phyloP scores from a whole-genome alignment of 2,329 filamentous ascomycete species.

The Beauveria sp. region DNA sequence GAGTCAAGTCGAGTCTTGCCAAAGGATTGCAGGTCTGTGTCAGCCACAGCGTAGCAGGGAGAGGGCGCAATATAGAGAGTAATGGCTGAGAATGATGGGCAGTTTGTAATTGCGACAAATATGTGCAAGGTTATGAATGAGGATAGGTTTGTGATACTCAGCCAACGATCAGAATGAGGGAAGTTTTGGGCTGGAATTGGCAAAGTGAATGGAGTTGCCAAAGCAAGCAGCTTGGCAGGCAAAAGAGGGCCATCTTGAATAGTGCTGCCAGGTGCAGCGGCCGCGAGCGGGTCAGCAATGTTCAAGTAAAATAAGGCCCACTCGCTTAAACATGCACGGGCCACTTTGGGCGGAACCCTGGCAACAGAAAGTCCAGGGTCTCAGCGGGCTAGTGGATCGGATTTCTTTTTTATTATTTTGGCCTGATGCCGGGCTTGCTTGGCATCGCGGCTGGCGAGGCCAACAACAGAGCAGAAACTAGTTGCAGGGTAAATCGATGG shows the following conservation, averaged over 20 bases:
- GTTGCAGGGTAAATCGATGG: too few species aligned
- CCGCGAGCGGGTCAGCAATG: conserved; percentile 19
- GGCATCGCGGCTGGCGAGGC: conserved; percentile 4
- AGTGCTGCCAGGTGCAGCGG: background rate
- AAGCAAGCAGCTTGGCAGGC: background rate
- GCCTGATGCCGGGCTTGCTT: background rate
- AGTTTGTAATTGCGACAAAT: background rate
- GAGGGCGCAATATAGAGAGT: background rate
- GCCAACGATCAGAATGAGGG: background rate
- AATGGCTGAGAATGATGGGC: background rate
- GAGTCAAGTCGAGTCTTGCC: background rate
- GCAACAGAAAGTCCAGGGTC: conserved; percentile 8
- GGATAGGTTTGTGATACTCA: background rate
- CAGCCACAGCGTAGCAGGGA: background rate
- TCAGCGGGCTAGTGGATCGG: conserved; percentile 1
- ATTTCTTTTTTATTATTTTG: conserved; percentile 2
- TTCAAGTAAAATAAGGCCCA: conserved; percentile 19
- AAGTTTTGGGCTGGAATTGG: background rate
- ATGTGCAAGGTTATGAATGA: background rate
- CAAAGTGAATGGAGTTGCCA: background rate
- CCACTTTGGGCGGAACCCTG: conserved; percentile 14
- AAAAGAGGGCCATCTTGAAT: background rate
- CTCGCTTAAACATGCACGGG: conserved; percentile 24
- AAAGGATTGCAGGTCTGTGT: background rate
- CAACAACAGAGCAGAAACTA: background rate